Conservation (phyloP, 2,329 filamentous ascomycete species). For the Claviceps fusiformis region DNA sequence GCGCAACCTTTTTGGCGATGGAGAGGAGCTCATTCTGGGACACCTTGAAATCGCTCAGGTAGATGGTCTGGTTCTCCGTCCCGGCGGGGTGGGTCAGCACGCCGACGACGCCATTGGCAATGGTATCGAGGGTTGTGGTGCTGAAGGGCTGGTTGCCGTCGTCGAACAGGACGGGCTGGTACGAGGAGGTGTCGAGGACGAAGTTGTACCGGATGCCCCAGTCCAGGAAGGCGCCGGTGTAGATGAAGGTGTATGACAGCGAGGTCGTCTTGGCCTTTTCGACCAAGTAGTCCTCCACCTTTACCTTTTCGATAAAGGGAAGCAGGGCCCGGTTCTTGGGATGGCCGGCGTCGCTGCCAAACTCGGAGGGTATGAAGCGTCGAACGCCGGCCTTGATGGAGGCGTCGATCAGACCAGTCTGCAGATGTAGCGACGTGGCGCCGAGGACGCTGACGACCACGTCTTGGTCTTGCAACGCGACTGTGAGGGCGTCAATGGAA, state of each 20-base stretch:
- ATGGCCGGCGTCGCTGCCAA: slow-evolving; percentile 22
- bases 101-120: slow-evolving; percentile 34
- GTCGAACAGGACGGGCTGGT: slow-evolving; percentile 31
- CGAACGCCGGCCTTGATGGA: slow-evolving; percentile 45
- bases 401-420: slow-evolving; percentile 38
- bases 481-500: slow-evolving; percentile 31
- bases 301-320: slow-evolving; percentile 37
- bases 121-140: slow-evolving; percentile 29
- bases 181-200: slow-evolving; percentile 26
- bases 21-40: slow-evolving; percentile 32
- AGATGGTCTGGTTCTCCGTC: slow-evolving; percentile 38
- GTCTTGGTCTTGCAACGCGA: slow-evolving; percentile 41
- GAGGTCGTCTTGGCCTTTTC: slow-evolving; percentile 24
- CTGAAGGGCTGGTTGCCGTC: slow-evolving; percentile 36
- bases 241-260: slow-evolving; percentile 41
- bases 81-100: slow-evolving; percentile 34
- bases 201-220: slow-evolving; percentile 33
- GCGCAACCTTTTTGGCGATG: slow-evolving; percentile 33
- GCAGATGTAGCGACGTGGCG: slow-evolving; percentile 24
- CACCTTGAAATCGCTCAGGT: slow-evolving; percentile 28
- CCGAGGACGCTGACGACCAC: slow-evolving; percentile 31
- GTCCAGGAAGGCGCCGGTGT: slow-evolving; percentile 45
- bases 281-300: slow-evolving; percentile 25
- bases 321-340: slow-evolving; percentile 29
- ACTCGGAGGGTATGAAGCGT: slow-evolving; percentile 49